Evolutionary conservation across 2,329 filamentous ascomycete genomes (phyloP), one percentile per base, ranked within the genome.

Genomic region (Xylariaceae sp.): DNA sequence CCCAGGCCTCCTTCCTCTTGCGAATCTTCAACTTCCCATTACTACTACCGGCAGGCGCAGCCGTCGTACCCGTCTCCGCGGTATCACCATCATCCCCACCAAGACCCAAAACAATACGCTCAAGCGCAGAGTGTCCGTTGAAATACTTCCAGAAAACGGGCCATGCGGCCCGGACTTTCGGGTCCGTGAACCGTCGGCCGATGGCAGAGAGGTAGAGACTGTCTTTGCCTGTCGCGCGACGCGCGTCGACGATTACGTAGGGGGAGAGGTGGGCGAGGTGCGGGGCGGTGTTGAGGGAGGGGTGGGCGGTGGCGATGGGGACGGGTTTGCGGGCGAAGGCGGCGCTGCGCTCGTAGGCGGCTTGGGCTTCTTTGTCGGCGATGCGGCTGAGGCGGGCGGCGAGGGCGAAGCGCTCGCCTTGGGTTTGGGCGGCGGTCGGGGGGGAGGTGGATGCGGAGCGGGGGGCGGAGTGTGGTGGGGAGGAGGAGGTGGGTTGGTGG

Each of bases 1-100:
- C 82, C 78, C 89, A 92, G 11, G 91, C 81, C 66, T 89, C 87
- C 75, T 93, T 95, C 58, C 91, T 81, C 77, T 94, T 96, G 76
- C 95, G 82, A 4, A 89, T 89, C 75, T 97, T 91, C 56, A 61
- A 52, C 55, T 64, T 64, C 4, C 57, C 63, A 13, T 35, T 57
- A 0, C 45, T 30, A 5, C 3, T 30, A 30, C 23, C 5, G 23
- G 4, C 18, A 7, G 5, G 34, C 44, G 13, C 47, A 44, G 8
- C 34, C 45, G 7, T 45, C 23, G 1, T 4, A 50, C 3, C 42
- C 55, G 23, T 39, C 17, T 15, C 44, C 11, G 50, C 13, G 23
- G 23, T 30, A 30, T 35, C 42, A 7, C 7, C 56, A 39, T 35
- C 61, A 8, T 55, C 60, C 10, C 44, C 56, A 17, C 15, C 56